phyloP scores from a whole-genome alignment of 2,329 filamentous ascomycete genomes.

The Exophiala sideris region DNA sequence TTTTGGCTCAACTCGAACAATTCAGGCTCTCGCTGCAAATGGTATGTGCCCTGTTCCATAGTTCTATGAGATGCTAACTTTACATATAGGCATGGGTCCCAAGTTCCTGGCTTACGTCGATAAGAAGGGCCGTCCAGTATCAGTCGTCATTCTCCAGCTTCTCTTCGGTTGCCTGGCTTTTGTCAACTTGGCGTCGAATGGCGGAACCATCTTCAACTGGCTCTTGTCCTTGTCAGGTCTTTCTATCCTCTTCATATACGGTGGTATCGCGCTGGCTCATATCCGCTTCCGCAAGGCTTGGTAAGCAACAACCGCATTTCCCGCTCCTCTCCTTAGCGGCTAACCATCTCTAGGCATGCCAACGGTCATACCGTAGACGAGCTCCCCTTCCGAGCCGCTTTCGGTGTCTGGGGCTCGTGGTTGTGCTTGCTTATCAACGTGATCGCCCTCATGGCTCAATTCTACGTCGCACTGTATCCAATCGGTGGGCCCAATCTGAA shows the following conservation, averaged over 20 bases:
- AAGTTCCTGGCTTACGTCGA: conserved; percentile 75
- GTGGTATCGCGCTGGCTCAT: conserved; percentile 48
- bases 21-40: conserved; percentile 69
- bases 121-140: conserved; percentile 73
- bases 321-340: not conserved
- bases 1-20: conserved; percentile 84
- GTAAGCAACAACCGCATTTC: conserved; percentile 13
- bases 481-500: conserved; percentile 44
- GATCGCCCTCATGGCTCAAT: conserved; percentile 75
- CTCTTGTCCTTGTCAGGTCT: conserved; percentile 72
- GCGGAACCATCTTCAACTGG: conserved; percentile 67
- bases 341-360: conserved; percentile 33
- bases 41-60: conserved; percentile 5
- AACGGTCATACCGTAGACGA: conserved; percentile 69
- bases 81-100: conserved; percentile 63
- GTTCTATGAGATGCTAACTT: conserved; percentile 5
- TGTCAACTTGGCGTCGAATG: conserved; percentile 54
- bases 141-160: conserved; percentile 67
- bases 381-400: conserved; percentile 76
- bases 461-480: conserved; percentile 83
- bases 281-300: conserved; percentile 88
- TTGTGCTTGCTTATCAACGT: conserved; percentile 72
- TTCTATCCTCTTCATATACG: conserved; percentile 71
- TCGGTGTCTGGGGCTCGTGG: conserved; percentile 77
- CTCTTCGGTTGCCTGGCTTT: conserved; percentile 73